Evolutionary conservation across 2,329 filamentous ascomycete genomes (phyloP), one percentile per base, ranked within the genome.

Genomic region (Fusarium torulosum): DNA sequence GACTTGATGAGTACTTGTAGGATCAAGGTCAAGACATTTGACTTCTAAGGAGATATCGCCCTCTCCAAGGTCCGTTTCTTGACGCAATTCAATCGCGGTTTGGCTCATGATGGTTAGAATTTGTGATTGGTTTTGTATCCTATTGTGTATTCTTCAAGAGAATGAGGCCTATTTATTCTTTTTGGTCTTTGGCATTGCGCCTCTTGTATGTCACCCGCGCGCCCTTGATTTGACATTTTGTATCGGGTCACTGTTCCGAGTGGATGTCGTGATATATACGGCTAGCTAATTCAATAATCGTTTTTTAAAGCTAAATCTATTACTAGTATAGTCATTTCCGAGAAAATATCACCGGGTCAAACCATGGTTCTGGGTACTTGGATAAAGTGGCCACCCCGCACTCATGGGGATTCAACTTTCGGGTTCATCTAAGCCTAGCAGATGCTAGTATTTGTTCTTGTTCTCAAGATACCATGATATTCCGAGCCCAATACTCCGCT

Each of bases 211-310:
- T 33, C 35, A 37, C 17, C 20, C 14, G 50, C 55, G 55, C 55
- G 55, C 55, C 55, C 50, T 58, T 45, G 41, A 46, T 40, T 10
- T 55, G 50, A 58, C 55, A 58, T 37, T 54, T 21, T 50, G 55
- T 50, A 55, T 37, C 15, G 23, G 44, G 25, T 37, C 9, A 10
- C 17, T 19, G 17, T 37, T 37, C 35, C 35, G 35, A 37, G 29
- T 15, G 13, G 29, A 15, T 14, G 15, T 33, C 6, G 29, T 15
- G 29, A 15, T 9, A 27, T 27, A 9, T 11, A 27, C 9, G 27
- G 27, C 27, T 27, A 27, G 10, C 27, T 29, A 29, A 29, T 13
- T 29, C 27, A 4, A 29, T 13, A 29, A 29, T 25, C 8, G 8
- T 29, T 29, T 29, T 13, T 11, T 13, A 11, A 13, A 29, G 8